Percentiles rank a stretch among this genome's conserved stretches.
These are phyloP conservation scores for Magnaporthiopsis poae DNA, from an alignment of 2,329 filamentous ascomycete species.

Conservation along the genomic window DNA sequence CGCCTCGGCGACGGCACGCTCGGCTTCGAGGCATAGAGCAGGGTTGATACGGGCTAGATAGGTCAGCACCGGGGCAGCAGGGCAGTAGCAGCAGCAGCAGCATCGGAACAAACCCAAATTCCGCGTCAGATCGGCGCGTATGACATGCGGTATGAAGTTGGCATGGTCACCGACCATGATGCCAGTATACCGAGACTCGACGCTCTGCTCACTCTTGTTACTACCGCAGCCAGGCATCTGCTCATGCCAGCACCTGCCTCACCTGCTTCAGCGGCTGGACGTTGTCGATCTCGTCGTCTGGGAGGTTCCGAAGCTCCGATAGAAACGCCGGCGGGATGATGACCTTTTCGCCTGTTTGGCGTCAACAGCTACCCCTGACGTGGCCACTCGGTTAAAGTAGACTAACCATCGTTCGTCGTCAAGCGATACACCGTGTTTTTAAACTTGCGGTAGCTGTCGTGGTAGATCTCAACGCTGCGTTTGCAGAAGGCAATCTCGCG, in stretches of 20 bases:
- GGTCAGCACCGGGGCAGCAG: not conserved
- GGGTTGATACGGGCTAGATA: conserved; percentile 24
- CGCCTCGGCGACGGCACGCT: conserved; percentile 21
- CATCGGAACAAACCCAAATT: not conserved
- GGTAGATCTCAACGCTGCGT: not conserved
- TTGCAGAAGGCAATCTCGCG: not conserved
- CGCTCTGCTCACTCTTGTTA: not conserved
- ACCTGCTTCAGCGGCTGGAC: not conserved
- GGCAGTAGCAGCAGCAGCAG: not conserved
- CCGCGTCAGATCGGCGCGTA: conserved; percentile 10
- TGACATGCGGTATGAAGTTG: not conserved
- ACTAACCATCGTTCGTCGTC: conserved; percentile 10
- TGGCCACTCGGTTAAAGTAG: not conserved
- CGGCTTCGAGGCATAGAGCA: conserved; percentile 28
- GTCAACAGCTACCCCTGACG: not conserved
- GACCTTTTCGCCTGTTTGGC: conserved; percentile 15
- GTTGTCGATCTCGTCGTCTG: conserved; percentile 22
- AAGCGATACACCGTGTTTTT: conserved; percentile 3
- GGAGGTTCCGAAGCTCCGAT: conserved; percentile 19
- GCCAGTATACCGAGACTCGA: not conserved
- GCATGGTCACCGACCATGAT: not conserved
- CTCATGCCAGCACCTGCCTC: not conserved
- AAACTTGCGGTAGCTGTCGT: conserved; percentile 6
- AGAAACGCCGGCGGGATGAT: conserved; percentile 19
- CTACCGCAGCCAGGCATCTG: not conserved